These are phyloP conservation scores for Grosmannia penicillata DNA, from an alignment of 2,329 filamentous ascomycete genomes.

Conservation along the genomic window DNA sequence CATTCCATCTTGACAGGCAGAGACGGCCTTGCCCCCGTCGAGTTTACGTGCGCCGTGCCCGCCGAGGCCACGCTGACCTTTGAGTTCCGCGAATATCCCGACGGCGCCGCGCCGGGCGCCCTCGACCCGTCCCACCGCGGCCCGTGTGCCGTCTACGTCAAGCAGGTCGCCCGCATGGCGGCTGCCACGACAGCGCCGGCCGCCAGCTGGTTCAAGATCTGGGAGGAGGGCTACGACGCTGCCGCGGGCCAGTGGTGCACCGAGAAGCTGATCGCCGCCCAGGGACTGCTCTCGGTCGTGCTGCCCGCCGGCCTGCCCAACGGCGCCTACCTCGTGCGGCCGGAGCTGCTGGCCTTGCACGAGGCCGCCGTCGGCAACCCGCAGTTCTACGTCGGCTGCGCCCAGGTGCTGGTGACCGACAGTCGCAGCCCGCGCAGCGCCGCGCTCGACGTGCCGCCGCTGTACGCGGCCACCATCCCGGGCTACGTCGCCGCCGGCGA, in stretches of 20 bases:
- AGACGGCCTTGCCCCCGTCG: conserved; percentile 27
- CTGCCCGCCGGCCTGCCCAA: conserved; percentile 46
- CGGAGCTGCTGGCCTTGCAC: conserved; percentile 57
- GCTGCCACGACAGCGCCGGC: conserved; percentile 35
- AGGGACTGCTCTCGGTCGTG: conserved; percentile 46
- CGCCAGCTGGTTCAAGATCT: conserved; percentile 66
- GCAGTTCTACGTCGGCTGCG: conserved; percentile 63
- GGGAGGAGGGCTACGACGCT: conserved; percentile 50
- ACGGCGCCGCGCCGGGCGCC: conserved; percentile 34
- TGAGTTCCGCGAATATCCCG: conserved; percentile 47
- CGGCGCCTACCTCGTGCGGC: conserved; percentile 57
- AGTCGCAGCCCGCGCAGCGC: conserved; percentile 15
- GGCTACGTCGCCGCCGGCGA: conserved; percentile 43
- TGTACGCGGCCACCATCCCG: conserved; percentile 46
- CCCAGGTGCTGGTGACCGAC: conserved; percentile 46
- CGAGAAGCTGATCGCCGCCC: conserved; percentile 48
- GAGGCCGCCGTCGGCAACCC: conserved; percentile 41
- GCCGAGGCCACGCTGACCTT: conserved; percentile 47
- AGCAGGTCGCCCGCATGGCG: conserved; percentile 45
- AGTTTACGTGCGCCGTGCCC: conserved; percentile 31
- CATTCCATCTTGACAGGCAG: too few species aligned
- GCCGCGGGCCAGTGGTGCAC: conserved; percentile 49
- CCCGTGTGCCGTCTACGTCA: conserved; percentile 60
- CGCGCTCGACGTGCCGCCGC: conserved; percentile 31
- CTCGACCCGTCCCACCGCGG: conserved; percentile 51